phyloP scores from a whole-genome alignment of 495 filamentous ascomycete genomes.

The Clavariopsis aquatica region DNA sequence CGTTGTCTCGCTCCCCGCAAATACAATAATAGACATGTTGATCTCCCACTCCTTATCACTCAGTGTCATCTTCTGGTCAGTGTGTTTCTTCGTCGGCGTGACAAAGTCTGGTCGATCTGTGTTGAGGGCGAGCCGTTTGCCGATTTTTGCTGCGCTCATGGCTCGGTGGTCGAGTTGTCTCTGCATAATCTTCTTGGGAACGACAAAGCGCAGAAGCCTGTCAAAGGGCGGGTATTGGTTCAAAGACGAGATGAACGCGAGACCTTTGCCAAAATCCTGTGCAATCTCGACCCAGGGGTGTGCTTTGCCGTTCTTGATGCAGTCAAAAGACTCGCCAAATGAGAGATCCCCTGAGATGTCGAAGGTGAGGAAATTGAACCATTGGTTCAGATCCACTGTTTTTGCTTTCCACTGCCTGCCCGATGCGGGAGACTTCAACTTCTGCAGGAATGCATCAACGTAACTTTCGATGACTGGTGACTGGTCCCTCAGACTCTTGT shows the following conservation, averaged over 20 bases:
- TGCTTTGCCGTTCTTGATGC: constrained; percentile 23
- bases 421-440: constrained; percentile 10
- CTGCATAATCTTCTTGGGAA: constrained; percentile 26
- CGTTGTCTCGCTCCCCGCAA: constrained; percentile 34
- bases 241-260: constrained; percentile 12
- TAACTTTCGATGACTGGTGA: constrained; percentile 21
- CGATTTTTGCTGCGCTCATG: constrained; percentile 22
- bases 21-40: constrained; percentile 26
- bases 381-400: constrained; percentile 21
- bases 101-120: constrained; percentile 26
- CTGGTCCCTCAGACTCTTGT: constrained; percentile 26
- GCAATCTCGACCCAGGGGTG: constrained; percentile 26
- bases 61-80: constrained; percentile 7
- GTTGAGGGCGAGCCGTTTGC: constrained; percentile 10
- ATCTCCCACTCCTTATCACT: constrained; percentile 17
- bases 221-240: constrained; percentile 24
- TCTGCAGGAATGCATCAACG: constrained; percentile 11
- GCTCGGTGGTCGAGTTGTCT: constrained; percentile 13
- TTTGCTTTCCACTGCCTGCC: constrained; percentile 9
- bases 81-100: constrained; percentile 24
- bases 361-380: constrained; percentile 33
- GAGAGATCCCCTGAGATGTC: constrained; percentile 33
- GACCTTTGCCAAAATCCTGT: constrained; percentile 21
- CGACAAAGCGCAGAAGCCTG: constrained; percentile 17
- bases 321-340: constrained; percentile 32